Conservation (phyloP, 139 green algal genomes). For the Coelastrella sp. region DNA sequence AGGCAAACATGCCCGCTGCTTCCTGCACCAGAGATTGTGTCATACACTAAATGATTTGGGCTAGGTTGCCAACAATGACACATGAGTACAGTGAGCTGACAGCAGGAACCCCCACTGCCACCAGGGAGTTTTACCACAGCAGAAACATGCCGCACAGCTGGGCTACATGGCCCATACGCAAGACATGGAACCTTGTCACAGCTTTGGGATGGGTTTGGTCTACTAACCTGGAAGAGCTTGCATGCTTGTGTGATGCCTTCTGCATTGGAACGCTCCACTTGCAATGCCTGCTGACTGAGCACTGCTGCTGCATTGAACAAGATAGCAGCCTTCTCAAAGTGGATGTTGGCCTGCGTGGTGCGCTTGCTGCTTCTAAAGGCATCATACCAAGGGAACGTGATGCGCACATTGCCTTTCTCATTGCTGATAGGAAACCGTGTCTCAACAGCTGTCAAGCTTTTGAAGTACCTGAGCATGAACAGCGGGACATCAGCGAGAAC, state of each 20-base stretch:
- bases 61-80: too few species aligned
- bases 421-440: conserved; percentile 91
- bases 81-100: too few species aligned
- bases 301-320: conserved; percentile 93
- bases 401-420: conserved; percentile 71
- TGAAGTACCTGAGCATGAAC: conserved; percentile 81
- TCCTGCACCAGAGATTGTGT: too few species aligned
- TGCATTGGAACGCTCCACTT: conserved; percentile 73
- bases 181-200: too few species aligned
- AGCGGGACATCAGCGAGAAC: background rate
- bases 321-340: conserved; percentile 94
- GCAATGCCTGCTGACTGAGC: conserved; percentile 80
- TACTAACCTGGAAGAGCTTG: conserved; percentile 74
- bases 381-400: conserved; percentile 67
- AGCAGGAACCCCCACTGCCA: too few species aligned
- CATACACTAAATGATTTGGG: too few species aligned
- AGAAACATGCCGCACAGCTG: too few species aligned
- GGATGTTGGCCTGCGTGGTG: conserved; percentile 80
- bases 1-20: conserved; percentile 83
- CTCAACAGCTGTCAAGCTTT: conserved; percentile 86
- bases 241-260: conserved; percentile 80
- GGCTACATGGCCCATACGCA: too few species aligned
- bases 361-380: conserved; percentile 82
- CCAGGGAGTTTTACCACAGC: too few species aligned
- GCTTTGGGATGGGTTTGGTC: background rate